Conservation (phyloP, 2,329 filamentous ascomycete species). For the Sarocladium kiliense region DNA sequence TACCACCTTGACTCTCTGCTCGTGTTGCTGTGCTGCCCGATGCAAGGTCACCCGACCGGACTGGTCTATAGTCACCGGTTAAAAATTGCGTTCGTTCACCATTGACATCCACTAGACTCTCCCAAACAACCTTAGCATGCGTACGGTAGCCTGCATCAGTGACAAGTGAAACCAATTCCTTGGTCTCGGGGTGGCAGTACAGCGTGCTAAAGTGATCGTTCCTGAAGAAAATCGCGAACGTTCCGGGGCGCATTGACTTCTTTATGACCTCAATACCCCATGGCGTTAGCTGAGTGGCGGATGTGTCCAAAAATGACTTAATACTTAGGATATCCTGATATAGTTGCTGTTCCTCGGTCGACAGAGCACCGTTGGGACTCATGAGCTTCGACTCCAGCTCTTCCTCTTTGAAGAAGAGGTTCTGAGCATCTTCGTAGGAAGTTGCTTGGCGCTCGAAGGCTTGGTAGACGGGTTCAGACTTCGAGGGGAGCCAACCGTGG, state of each 20-base stretch:
- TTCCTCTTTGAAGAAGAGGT: conserved; percentile 81
- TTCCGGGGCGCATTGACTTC: conserved; percentile 66
- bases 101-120: conserved; percentile 82
- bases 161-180: conserved; percentile 75
- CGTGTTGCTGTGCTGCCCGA: neutral
- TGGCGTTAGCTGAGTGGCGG: conserved; percentile 81
- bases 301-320: conserved; percentile 72
- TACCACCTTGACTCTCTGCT: neutral
- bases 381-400: conserved; percentile 76
- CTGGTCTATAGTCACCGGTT: conserved; percentile 82
- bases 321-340: conserved; percentile 82
- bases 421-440: conserved; percentile 89
- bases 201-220: conserved; percentile 97
- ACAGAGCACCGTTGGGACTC: conserved; percentile 44
- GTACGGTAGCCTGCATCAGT: conserved; percentile 87
- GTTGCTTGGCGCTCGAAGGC: conserved; percentile 70
- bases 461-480: conserved; percentile 57
- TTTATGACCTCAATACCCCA: conserved; percentile 74
- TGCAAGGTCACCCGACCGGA: conserved; percentile 48
- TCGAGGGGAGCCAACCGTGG: conserved; percentile 85
- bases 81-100: conserved; percentile 79
- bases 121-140: conserved; percentile 93
- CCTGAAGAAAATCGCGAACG: conserved; percentile 86
- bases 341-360: conserved; percentile 67
- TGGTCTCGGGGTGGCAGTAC: conserved; percentile 77